Conservation (phyloP, 192 early-diverging fungal genomes). For the Coemansia sp. region DNA sequence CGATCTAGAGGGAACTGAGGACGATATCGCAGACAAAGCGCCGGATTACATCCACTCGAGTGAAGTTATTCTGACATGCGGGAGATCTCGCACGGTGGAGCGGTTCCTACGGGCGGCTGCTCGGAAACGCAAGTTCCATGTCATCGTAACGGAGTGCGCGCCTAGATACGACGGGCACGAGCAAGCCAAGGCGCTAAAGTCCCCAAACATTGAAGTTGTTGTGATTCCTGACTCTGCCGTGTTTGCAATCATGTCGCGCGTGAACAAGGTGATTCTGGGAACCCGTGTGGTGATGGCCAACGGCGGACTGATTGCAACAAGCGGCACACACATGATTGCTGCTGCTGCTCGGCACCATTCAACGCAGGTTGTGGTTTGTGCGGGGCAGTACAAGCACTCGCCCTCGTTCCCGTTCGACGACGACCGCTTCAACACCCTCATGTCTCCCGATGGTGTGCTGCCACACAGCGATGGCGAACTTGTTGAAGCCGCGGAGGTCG, state of each 20-base stretch:
- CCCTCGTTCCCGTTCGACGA: slow-evolving; percentile 86
- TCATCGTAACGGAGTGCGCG: slow-evolving; percentile 92
- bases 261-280: slow-evolving; percentile 95
- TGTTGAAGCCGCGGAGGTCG: slow-evolving; percentile 74
- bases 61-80: slow-evolving; percentile 94
- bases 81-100: slow-evolving; percentile 82
- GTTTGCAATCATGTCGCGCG: slow-evolving; percentile 96
- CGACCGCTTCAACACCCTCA: slow-evolving; percentile 75
- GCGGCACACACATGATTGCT: slow-evolving; percentile 80
- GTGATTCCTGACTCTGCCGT: slow-evolving; percentile 90
- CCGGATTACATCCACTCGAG: slow-evolving; percentile 92
- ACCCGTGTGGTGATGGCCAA: slow-evolving; percentile 92
- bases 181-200: slow-evolving; percentile 72
- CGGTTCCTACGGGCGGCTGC: slow-evolving; percentile 84
- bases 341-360: slow-evolving; percentile 91
- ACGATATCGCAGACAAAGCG: slow-evolving; percentile 80
- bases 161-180: slow-evolving; percentile 87
- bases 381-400: slow-evolving; percentile 86
- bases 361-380: slow-evolving; percentile 90
- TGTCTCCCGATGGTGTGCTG: slow-evolving; percentile 78
- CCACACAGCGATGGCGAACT: slow-evolving; percentile 79
- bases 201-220: slow-evolving; percentile 84
- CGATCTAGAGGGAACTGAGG: slow-evolving; percentile 77
- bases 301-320: slow-evolving; percentile 83
- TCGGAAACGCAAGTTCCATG: slow-evolving; percentile 83